Base-by-base conservation (phyloP, 1,284 basidiomycete species). In the Somion occarium region DNA sequence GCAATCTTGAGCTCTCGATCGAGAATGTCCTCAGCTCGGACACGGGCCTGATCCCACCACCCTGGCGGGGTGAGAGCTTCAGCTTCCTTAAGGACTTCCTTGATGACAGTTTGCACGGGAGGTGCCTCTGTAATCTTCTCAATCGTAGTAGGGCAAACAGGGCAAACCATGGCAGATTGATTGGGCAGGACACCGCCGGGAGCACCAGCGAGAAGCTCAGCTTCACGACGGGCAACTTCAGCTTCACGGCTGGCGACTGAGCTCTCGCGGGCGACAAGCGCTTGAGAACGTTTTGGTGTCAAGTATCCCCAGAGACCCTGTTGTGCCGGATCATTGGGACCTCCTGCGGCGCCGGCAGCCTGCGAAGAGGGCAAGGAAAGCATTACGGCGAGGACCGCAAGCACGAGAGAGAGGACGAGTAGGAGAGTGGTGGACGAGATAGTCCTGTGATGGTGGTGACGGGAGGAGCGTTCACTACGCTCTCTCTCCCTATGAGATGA, bases 401-500 rank as follows among this genome's bases (percentile, higher is more conserved):
- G 75, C 46, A 91, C 81, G 43, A 91, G 82, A 13, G 88, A 91
- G 48, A 91, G 78, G 44, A 91, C 86, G 38, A 91, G 82, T 51
- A 91, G 79, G 43, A 91, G 81, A 7, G 89, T 91, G 0, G 88
- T 91, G n/a, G 88, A 91, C 5, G 89, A 91, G 56, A 91, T 90
- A 49, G 88, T 91, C 53, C 89, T 76, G 60, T 87, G 84, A 56
- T 89, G 87, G 63, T 87, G 86, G 62, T 85, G 83, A 47, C 73
- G 73, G 46, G 82, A 78, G 38, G 79, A 78, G 47, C 75, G 71
- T 30, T 74, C 70, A 49, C 70, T 67, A 59, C 76, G 78, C 30
- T 79, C 80, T 50, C 81, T 78, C 54, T 81, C 75, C 49, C 80
- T 75, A 59, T 88, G 88, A 41, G 88, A 90, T 23, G 88, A 90